Evolutionary conservation across 768 basidiomycete species (phyloP), one percentile per base, ranked within the genome.

Genomic region (Boletus insuetus): DNA sequence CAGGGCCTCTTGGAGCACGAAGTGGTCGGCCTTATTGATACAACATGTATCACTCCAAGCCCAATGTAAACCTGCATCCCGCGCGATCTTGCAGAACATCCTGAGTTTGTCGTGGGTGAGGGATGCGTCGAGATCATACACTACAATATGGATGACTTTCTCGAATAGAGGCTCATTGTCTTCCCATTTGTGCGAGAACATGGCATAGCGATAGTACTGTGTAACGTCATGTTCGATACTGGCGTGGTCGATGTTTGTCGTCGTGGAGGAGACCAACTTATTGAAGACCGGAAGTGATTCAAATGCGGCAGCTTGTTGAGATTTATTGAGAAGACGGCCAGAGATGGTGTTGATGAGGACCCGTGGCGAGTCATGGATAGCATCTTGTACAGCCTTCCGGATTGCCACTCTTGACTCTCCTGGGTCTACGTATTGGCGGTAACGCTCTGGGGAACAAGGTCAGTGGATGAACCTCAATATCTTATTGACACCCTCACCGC

Each of bases 151-250:
- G 0, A 22, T 4, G 32, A 53, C 38, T 10, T 48, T 31, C 2
- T 49, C 22, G 16, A 52, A 59, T 1, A 32, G 55, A 6, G 51
- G 55, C 24, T 40, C 52, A 12, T 49, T 19, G 6, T 20, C 35
- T 24, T 56, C 54, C 58, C 58, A 56, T 10, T 13, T 52, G 43
- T 57, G 59, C 12, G 56, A 50, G n/a, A 58, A n/a, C 40, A 24
- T 56, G 4, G 35, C 50, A 24, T 49, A 49, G 1, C 39, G 51
- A n/a, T 37, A 56, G 20, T 49, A 52, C 1, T 42, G 16, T 8
- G 9, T 16, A 1, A 57, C 55, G 0, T 52, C n/a, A 2, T 37
- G 32, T 7, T 53, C 17, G 4, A 56, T 56, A 1, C 31, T 47
- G 17, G 35, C 3, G 7, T 24, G 56, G 10, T 58, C 48, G 11